phyloP scores from a whole-genome alignment of 306 rosid genomes.

The Medicago ruthenica region DNA sequence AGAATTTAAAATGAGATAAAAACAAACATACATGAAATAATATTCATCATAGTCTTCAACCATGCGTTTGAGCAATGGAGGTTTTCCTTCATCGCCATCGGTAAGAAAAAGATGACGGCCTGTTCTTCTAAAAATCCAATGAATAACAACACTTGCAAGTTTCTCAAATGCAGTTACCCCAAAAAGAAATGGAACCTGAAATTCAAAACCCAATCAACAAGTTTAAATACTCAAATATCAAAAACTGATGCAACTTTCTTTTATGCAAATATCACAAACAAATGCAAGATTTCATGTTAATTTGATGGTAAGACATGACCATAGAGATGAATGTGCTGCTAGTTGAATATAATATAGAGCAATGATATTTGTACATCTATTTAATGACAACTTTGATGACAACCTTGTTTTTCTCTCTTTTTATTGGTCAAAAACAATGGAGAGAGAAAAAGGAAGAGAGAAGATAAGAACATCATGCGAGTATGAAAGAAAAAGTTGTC shows the following conservation, averaged over 20 bases:
- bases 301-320: constrained; percentile 17
- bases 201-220: constrained; percentile 31
- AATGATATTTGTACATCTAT: too few relatives aligned
- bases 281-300: constrained; percentile 21
- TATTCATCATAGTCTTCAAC: constrained; percentile 67
- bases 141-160: constrained; percentile 74
- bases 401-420: too few relatives aligned
- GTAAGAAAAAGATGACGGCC: constrained; percentile 96
- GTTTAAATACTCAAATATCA: constrained; percentile 17
- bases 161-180: constrained; percentile 89
- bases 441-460: too few relatives aligned
- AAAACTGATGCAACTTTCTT: constrained; percentile 1
- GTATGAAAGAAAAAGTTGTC: too few relatives aligned
- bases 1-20: constrained; percentile 23
- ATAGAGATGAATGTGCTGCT: constrained; percentile 1
- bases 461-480: too few relatives aligned
- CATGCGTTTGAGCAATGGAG: constrained; percentile 92
- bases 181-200: constrained; percentile 97
- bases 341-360: constrained; percentile 26
- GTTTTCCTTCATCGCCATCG: constrained; percentile 81
- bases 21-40: constrained; percentile 76
- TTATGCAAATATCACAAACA: constrained; percentile 26
- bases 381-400: too few relatives aligned
- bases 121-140: constrained; percentile 93
- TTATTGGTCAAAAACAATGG: too few relatives aligned